These are phyloP conservation scores for Aphanoascus verrucosus DNA, from an alignment of 2,329 filamentous ascomycete genomes.

Conservation along the genomic window DNA sequence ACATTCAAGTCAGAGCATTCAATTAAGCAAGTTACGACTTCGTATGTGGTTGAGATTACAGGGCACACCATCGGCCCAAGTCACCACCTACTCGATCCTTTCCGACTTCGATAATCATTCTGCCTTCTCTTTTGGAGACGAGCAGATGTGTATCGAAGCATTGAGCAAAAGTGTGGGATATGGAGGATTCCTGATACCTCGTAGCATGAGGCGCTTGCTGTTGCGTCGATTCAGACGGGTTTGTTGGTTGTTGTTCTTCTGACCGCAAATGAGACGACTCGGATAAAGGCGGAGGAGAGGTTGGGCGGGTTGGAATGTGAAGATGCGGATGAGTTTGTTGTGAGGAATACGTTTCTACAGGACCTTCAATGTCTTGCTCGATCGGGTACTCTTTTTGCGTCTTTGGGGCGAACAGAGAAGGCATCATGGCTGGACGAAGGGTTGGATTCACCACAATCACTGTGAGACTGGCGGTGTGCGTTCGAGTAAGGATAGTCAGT, in stretches of 20 bases:
- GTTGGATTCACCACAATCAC: constrained; percentile 31
- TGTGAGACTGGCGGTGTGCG: constrained; percentile 23
- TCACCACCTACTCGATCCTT: constrained; percentile 31
- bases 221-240: constrained; percentile 12
- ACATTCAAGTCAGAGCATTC: neutral
- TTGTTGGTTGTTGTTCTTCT: neutral
- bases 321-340: neutral
- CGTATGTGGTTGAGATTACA: neutral
- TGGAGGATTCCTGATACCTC: constrained; percentile 21
- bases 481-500: constrained; percentile 26
- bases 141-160: constrained; percentile 33
- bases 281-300: neutral
- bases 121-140: constrained; percentile 22
- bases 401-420: neutral
- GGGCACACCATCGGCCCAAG: constrained; percentile 31
- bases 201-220: neutral
- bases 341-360: neutral
- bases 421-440: constrained; percentile 17
- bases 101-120: constrained; percentile 28
- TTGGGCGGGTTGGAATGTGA: neutral
- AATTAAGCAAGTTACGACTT: neutral
- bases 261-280: neutral
- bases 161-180: constrained; percentile 30
- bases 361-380: neutral
- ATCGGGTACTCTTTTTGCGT: neutral